Base-by-base conservation (phyloP, 1,139 yeast species). In the Pichia sp. region DNA sequence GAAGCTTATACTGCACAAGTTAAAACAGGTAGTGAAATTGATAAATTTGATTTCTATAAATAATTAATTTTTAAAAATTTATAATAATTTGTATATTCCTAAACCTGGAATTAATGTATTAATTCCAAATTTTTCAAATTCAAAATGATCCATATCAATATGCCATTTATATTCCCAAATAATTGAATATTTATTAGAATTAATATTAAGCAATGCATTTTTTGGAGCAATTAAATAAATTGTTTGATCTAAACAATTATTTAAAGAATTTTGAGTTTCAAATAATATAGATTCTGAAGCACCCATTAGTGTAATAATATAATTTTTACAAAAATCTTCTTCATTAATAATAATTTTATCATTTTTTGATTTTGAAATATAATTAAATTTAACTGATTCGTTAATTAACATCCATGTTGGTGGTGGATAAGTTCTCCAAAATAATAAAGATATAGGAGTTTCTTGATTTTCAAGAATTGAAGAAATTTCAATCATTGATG, bases 1-100 rank as follows among this genome's bases (percentile, higher is more conserved):
- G 98, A 93, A 67, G 98, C 98, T 8, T 93, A 93, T 66, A 84
- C 94, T 46, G 70, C 95, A 40, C 97, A 91, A 71, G 97, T 93
- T 51, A 93, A 91, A 73, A 76, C 95, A 6, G 95, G 95, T 45
- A 78, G 80, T 53, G 98, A 93, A 63, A 94, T 86, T 53, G 98
- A 91, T 64, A 93, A 91, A 70, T 91, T 89, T 66, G 98, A 91
- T 48, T 93, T 93, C 75, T 93, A 93, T 68, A 91, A 88, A 72
- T 93, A 69, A 43, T 28, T 22, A 16, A 21, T 11, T 6, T 21
- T 21, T 27, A 27, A 26, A 14, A 11, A 4, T n/a, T 5, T 33
- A 41, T 18, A 61, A 37, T 33, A 74, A 46, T 51, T 70, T 66
- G 61, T 75, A 77, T 9, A 78, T 60, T 1, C 74, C 78, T 25